A percentile compares a stretch with the other conserved stretches of the same genome.
phyloP scores from a whole-genome alignment of 2,329 filamentous ascomycete genomes.

The Aspergillus pseudonomiae region DNA sequence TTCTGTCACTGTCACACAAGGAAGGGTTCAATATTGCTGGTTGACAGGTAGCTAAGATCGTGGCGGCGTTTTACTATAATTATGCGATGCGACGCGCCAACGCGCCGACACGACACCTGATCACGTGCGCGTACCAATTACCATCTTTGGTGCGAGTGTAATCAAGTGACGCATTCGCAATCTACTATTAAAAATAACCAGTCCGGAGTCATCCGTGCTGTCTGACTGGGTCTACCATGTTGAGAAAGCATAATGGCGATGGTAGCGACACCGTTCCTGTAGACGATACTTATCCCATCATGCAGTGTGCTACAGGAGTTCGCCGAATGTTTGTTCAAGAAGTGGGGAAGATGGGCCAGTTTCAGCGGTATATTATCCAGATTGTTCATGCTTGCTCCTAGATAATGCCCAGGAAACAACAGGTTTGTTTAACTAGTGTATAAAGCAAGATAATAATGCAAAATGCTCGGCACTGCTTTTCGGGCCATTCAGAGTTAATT shows the following conservation, averaged over 20 bases:
- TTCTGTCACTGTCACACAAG: background rate
- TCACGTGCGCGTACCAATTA: slow-evolving; percentile 23
- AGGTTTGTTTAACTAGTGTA: background rate
- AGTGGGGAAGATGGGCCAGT: background rate
- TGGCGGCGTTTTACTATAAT: background rate
- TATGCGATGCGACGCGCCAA: slow-evolving; percentile 21
- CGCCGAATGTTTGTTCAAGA: background rate
- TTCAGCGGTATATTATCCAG: background rate
- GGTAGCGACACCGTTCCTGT: background rate
- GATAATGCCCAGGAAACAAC: background rate
- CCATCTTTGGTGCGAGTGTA: background rate
- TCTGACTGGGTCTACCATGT: background rate
- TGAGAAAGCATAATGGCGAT: background rate
- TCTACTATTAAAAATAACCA: background rate
- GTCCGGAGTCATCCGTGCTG: background rate
- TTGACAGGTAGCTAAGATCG: background rate
- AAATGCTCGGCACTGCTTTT: background rate
- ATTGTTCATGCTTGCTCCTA: background rate
- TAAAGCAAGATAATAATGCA: background rate
- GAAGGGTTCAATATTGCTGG: background rate
- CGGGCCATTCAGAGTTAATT: background rate
- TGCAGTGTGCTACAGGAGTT: background rate
- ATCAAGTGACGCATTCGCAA: background rate
- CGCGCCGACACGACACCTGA: slow-evolving; percentile 27
- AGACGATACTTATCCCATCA: background rate